Evolutionary conservation across 2,329 filamentous ascomycete genomes (phyloP), one percentile per base, ranked within the genome.

Genomic region (Didymella glomerata): DNA sequence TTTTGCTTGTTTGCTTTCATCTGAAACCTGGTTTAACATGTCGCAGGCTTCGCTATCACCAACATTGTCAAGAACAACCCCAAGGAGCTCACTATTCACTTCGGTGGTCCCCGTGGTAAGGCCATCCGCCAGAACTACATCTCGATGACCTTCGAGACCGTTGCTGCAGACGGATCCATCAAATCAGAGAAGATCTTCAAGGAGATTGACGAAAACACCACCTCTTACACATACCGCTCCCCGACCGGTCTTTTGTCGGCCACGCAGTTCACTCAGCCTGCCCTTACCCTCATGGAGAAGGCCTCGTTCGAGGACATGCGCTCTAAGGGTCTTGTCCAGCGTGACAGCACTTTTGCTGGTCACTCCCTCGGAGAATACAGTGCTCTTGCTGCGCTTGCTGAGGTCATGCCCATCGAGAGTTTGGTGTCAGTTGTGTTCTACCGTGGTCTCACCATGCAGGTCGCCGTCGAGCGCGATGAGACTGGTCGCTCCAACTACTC

Each of bases 181-280:
- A 98, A 97, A 81, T 97, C 95, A 0, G 95, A 99, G 84, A 96
- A 94, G 81, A 99, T 99, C 76, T 99, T 99, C 86, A 98, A 99
- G 84, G 93, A 96, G 73, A 93, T 99, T 71, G 87, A 90, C 72
- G 95, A 98, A 81, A 89, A 85, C 75, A 98, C 94, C 2, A 91
- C 91, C 6, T 98, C 91, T 0, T 99, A 99, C 84, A 99, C 95
- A 1, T 99, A 98, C 84, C 88, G 91, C 60, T 99, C 95, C 13
- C 95, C 95, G 1, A 96, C 92, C 2, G 95, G 95, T 72, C 86
- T 99, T 53, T 86, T 99, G 38, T 99, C 95, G 36, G 95, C 96
- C 4, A 99, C 95, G 4, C 95, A 99, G 77, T 99, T 99, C 83
- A 99, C 95, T 0, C 95, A 99, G 80, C 95, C 95, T 32, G 95